phyloP scores from a whole-genome alignment of 805 yeast genomes.

The Teunomyces kruisii region DNA sequence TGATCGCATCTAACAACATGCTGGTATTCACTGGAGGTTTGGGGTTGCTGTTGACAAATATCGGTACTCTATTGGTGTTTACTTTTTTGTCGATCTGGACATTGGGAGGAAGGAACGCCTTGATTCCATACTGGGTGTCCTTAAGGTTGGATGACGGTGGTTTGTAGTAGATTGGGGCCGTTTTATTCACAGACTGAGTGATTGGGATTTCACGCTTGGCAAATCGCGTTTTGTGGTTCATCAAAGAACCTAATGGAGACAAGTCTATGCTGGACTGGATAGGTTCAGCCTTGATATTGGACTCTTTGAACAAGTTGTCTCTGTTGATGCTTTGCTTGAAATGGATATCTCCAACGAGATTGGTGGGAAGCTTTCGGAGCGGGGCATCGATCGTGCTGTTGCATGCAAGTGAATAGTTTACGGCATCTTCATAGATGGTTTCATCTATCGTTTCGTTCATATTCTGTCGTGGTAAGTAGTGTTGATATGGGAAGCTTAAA shows the following conservation, averaged over 20 bases:
- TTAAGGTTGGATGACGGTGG: slow-evolving; percentile 28
- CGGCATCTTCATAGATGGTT: slow-evolving; percentile 15
- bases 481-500: neutral
- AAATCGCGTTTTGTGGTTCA: slow-evolving; percentile 1
- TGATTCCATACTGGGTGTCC: slow-evolving; percentile 26
- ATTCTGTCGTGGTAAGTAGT: neutral
- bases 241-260: neutral
- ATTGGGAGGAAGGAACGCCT: slow-evolving; percentile 25
- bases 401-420: slow-evolving; percentile 9
- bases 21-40: neutral
- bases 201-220: neutral
- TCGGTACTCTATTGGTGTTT: slow-evolving; percentile 5
- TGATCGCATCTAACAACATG: neutral
- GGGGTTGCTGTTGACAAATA: slow-evolving; percentile 3
- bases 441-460: slow-evolving; percentile 7
- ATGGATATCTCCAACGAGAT: slow-evolving; percentile 10
- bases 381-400: neutral
- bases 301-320: slow-evolving; percentile 1
- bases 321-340: slow-evolving; percentile 5
- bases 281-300: neutral
- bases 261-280: neutral
- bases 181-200: slow-evolving; percentile 5
- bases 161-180: slow-evolving; percentile 27
- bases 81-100: neutral
- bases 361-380: slow-evolving; percentile 11